These are phyloP conservation scores for Oryza meridionalis DNA, from an alignment of 176 grass and related monocot genomes.

Conservation along the genomic window DNA sequence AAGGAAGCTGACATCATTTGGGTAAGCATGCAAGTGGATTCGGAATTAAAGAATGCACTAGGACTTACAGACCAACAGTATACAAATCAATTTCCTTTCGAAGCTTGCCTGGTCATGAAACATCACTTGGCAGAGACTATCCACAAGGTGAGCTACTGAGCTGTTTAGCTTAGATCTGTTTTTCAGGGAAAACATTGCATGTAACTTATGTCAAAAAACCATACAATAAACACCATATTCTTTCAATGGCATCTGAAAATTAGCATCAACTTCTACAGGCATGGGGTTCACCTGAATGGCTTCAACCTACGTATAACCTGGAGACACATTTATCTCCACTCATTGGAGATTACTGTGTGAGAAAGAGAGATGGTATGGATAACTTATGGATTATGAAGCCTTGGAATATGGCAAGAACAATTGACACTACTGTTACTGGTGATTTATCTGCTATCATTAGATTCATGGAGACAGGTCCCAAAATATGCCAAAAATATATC, in stretches of 20 bases:
- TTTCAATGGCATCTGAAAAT: slow-evolving; percentile 28
- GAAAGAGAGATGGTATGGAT: slow-evolving; percentile 66
- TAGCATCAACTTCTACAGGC: slow-evolving; percentile 64
- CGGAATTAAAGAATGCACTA: slow-evolving; percentile 76
- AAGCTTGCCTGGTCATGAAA: slow-evolving; percentile 98
- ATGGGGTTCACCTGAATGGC: slow-evolving; percentile 90
- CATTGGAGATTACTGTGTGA: slow-evolving; percentile 78
- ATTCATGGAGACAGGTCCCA: slow-evolving; percentile 95
- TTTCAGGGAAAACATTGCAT: not conserved
- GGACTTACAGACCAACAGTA: slow-evolving; percentile 76
- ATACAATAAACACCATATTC: not conserved
- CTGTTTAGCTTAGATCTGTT: not conserved
- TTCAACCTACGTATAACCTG: slow-evolving; percentile 96
- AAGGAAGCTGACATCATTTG: slow-evolving; percentile 93
- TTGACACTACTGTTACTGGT: slow-evolving; percentile 84
- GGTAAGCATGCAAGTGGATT: slow-evolving; percentile 89
- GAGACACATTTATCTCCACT: slow-evolving; percentile 89
- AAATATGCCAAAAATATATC: slow-evolving; percentile 99
- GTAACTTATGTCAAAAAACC: slow-evolving; percentile 20
- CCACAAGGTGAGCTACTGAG: slow-evolving; percentile 57
- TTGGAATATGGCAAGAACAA: slow-evolving; percentile 98
- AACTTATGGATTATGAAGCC: slow-evolving; percentile 99
- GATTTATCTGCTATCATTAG: slow-evolving; percentile 90
- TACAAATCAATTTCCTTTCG: slow-evolving; percentile 94
- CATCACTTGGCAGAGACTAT: slow-evolving; percentile 92